Evolutionary conservation across 352 stramenopile species (phyloP).

Genomic region (Phytophthora sp.): DNA sequence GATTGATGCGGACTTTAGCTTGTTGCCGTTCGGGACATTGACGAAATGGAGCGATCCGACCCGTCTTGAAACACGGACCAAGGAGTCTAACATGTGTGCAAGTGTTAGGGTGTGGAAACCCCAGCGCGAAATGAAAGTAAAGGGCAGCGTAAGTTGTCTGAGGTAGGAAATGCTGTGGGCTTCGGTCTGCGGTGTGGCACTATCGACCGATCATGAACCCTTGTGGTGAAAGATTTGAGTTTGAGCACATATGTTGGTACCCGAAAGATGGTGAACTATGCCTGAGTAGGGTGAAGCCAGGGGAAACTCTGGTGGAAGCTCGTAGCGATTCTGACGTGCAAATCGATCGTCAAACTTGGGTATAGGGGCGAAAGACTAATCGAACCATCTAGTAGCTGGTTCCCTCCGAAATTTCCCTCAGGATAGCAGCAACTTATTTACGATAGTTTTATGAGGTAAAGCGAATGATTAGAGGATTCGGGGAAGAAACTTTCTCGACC

Average conservation of each 20-base stretch:
- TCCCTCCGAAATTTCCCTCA: constrained; percentile 91
- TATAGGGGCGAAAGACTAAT: constrained; percentile 94
- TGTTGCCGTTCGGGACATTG: too few species aligned
- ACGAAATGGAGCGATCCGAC: too few species aligned
- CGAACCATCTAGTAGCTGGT: constrained; percentile 92
- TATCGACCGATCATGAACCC: too few species aligned
- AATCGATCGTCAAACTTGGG: constrained; percentile 92
- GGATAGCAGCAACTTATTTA: too few species aligned
- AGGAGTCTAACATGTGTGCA: too few species aligned
- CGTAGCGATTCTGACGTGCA: constrained; percentile 91
- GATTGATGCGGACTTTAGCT: too few species aligned
- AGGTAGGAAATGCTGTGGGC: constrained; percentile 45
- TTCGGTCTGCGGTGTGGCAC: constrained; percentile 20
- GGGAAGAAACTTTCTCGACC: constrained; percentile 10
- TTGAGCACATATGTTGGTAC: too few species aligned
- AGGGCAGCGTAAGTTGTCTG: constrained; percentile 38
- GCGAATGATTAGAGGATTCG: constrained; percentile 2
- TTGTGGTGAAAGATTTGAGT: too few species aligned
- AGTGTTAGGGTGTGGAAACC: constrained; percentile 84
- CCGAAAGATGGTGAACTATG: constrained; percentile 74
- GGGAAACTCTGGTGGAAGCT: constrained; percentile 34
- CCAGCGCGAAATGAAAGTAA: constrained; percentile 82
- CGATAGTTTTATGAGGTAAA: too few species aligned
- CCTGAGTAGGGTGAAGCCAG: constrained; percentile 52
- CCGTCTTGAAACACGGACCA: too few species aligned